Percentiles rank a stretch among this genome's conserved stretches.
Evolutionary conservation across 768 basidiomycete species (phyloP).

Genomic region (Gymnopilus dilepis): DNA sequence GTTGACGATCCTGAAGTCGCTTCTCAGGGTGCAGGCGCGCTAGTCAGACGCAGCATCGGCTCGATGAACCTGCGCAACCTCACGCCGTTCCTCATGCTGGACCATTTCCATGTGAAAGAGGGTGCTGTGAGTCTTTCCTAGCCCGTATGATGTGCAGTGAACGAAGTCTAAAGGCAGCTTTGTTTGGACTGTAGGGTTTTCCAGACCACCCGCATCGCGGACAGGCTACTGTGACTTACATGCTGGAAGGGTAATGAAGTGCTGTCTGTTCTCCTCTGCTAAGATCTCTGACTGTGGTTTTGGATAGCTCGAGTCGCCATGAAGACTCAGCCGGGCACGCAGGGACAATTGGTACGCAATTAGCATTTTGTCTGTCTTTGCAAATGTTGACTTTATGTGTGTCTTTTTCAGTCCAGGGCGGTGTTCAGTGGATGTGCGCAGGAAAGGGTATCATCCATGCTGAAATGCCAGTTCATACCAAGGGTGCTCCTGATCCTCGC

Average conservation of each 20-base stretch:
- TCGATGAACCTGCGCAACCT: slow-evolving; percentile 74
- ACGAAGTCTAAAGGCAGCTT: background rate
- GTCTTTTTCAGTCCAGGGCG: slow-evolving; percentile 59
- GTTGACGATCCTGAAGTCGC: too few species aligned
- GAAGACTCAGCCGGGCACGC: slow-evolving; percentile 92
- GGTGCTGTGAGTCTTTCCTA: slow-evolving; percentile 60
- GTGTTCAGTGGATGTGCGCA: slow-evolving; percentile 95
- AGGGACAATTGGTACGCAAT: slow-evolving; percentile 60
- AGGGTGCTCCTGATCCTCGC: slow-evolving; percentile 70
- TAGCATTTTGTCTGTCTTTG: background rate
- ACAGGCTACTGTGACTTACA: slow-evolving; percentile 88
- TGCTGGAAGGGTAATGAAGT: slow-evolving; percentile 71
- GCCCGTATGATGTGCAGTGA: background rate
- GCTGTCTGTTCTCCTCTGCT: background rate
- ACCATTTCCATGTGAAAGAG: slow-evolving; percentile 74
- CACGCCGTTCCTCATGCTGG: slow-evolving; percentile 90
- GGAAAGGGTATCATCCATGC: slow-evolving; percentile 82
- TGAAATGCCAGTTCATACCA: slow-evolving; percentile 84
- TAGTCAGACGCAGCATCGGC: slow-evolving; percentile 89
- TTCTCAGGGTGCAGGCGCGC: slow-evolving; percentile 74
- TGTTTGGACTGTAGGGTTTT: slow-evolving; percentile 61
- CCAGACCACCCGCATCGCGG: slow-evolving; percentile 95
- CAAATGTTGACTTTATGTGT: background rate
- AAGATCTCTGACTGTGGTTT: background rate
- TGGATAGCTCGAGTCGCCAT: slow-evolving; percentile 67